Evolutionary conservation across 164 flowering plant species (phyloP).

Genomic region (Litsea cubeba): DNA sequence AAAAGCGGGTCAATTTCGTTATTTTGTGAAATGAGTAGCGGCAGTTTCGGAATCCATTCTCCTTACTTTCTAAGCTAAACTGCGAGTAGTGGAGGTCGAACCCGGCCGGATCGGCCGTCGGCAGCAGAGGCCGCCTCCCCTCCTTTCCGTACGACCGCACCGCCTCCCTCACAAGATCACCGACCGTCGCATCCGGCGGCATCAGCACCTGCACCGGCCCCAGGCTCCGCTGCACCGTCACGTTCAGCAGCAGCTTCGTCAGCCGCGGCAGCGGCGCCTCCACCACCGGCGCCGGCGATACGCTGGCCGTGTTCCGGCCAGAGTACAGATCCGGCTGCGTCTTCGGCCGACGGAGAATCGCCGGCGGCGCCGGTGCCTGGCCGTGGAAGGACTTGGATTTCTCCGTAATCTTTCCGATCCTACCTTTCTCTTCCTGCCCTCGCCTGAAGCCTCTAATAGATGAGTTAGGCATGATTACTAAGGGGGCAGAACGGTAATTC

Average conservation of each 20-base stretch:
- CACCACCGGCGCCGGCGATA: conserved; percentile 2
- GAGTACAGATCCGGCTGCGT: conserved; percentile 57
- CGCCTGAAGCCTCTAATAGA: conserved; percentile 17
- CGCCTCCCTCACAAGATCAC: conserved; percentile 54
- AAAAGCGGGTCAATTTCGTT: too few species aligned
- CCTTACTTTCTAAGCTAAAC: conserved; percentile 88
- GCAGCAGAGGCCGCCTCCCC: conserved; percentile 65
- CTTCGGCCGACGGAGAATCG: conserved; percentile 48
- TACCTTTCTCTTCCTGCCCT: conserved; percentile 33
- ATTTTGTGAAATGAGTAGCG: too few species aligned
- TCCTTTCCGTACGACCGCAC: conserved; percentile 62
- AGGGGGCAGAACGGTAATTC: neutral
- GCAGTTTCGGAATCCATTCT: neutral
- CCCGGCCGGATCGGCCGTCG: conserved; percentile 31
- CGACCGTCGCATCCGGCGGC: conserved; percentile 62
- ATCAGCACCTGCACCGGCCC: conserved; percentile 75
- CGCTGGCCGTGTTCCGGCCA: conserved; percentile 8
- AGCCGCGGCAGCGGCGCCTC: conserved; percentile 27
- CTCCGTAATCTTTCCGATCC: conserved; percentile 37
- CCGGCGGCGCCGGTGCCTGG: conserved; percentile 8
- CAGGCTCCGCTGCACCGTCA: conserved; percentile 66
- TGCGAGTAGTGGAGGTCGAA: conserved; percentile 90
- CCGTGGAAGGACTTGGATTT: conserved; percentile 74
- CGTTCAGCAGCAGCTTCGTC: conserved; percentile 77
- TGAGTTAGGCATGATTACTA: conserved; percentile 9